Conservation (phyloP, 352 stramenopile genomes). For the Phytophthora macrochlamydospora region DNA sequence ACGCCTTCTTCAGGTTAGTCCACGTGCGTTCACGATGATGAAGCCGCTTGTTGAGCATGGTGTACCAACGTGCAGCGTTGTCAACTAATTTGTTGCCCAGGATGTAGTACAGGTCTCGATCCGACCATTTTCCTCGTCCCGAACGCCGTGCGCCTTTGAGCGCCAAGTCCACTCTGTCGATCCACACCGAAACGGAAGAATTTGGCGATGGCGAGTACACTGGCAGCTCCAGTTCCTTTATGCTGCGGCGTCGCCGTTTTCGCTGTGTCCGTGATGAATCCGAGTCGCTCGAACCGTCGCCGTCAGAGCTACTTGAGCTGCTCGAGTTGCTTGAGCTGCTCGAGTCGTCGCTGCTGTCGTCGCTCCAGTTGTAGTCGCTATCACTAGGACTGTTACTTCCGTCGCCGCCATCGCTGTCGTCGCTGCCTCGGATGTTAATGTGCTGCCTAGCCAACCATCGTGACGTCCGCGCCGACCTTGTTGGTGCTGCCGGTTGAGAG, state of each 20-base stretch:
- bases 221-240: neutral
- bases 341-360: no score
- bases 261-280: no score
- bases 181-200: neutral
- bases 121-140: neutral
- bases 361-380: no score
- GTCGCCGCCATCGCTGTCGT: no score
- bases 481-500: no score
- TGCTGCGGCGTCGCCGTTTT: neutral
- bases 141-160: neutral
- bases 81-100: neutral
- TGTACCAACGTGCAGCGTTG: neutral
- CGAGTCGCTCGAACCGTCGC: no score
- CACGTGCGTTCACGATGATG: neutral
- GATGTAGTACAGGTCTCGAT: neutral
- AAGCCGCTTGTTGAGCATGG: neutral
- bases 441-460: no score
- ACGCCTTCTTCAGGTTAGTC: constrained; percentile 9
- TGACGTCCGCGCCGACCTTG: no score
- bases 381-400: no score
- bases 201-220: neutral
- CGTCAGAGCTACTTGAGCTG: no score
- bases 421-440: no score
- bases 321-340: no score
- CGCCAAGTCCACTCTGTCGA: neutral